Evolutionary conservation across 1,284 basidiomycete species (phyloP), one percentile per base, ranked within the genome.

Genomic region (Quambalaria eucalypti): DNA sequence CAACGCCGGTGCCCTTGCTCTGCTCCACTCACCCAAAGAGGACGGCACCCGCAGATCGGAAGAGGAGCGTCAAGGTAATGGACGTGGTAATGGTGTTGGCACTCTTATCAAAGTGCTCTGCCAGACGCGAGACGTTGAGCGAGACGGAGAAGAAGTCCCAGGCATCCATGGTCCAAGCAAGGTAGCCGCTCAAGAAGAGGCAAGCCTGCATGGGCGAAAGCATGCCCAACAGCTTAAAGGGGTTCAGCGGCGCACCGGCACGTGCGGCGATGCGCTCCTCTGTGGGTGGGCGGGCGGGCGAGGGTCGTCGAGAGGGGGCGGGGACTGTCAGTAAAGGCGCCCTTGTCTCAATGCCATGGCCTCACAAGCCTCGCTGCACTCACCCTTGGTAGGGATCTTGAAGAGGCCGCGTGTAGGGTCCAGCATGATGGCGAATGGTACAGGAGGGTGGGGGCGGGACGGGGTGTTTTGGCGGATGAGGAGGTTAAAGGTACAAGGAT

Each of bases 51-150:
- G 83, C 78, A 1, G 87, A 87, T 51, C 93, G 85, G 80, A 95
- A 89, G 29, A 97, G 83, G 1, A 96, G 81, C 0, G 92, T 96
- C 48, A 97, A 81, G 2, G 92, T 97, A 73, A 98, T 91, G 6
- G 89, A 83, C 7, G 68, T 69, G n/a, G 68, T 71, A 49, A 71
- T 61, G 50, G 63, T 51, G 44, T 58, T 53, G 0, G 57, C 25
- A 10, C 50, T 28, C 9, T 39, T 53, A 44, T 57, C 8, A 55
- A 66, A 68, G 46, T 59, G 48, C 21, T 30, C 54, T 1, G 50
- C 30, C 23, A 68, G 62, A 0, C 54, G 50, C 5, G 44, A 42
- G 50, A 70, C 65, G 26, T 66, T 67, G 38, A 74, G 64, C 1
- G 67, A 67, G 47, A 74, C 65, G 28, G 65, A 60, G 60, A 74